A percentile compares a stretch with the other conserved stretches of the same genome.
These are phyloP conservation scores for Acanthamoeba royreba DNA, from an alignment of 208 protist species.

Conservation along the genomic window DNA sequence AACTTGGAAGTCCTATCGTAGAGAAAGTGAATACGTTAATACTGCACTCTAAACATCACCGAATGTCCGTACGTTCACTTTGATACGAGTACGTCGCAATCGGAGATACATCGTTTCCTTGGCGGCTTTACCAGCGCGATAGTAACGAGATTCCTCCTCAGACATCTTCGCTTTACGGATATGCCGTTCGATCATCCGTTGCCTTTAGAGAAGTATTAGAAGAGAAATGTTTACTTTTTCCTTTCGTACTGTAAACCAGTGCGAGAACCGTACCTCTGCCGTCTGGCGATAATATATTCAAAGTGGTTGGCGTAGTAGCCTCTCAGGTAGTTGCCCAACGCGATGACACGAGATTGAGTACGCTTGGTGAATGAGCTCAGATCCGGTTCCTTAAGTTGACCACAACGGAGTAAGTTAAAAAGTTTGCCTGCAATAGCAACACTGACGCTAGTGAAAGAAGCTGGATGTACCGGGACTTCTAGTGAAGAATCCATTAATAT, in stretches of 20 bases:
- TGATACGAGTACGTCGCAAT: background rate
- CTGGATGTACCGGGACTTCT: background rate
- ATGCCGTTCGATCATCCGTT: background rate
- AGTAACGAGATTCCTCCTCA: background rate
- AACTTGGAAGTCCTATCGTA: conserved; percentile 52
- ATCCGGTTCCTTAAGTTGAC: background rate
- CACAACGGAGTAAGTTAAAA: background rate
- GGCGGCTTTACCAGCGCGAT: background rate
- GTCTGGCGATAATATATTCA: background rate
- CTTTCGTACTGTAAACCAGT: background rate
- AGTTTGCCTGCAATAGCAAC: no score
- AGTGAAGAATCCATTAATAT: background rate
- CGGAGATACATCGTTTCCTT: background rate
- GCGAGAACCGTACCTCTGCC: background rate
- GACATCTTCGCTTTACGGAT: background rate
- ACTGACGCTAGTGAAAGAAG: no score
- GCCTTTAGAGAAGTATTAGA: background rate
- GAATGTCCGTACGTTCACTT: background rate
- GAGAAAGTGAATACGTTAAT: no score
- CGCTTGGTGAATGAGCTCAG: background rate
- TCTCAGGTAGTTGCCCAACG: background rate
- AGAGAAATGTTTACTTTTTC: no score
- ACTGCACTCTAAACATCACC: no score
- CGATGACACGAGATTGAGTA: background rate
- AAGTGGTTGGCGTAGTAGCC: background rate